These are phyloP conservation scores for Salicornia ramosissima DNA, from an alignment of 148 eudicot species.

Conservation along the genomic window DNA sequence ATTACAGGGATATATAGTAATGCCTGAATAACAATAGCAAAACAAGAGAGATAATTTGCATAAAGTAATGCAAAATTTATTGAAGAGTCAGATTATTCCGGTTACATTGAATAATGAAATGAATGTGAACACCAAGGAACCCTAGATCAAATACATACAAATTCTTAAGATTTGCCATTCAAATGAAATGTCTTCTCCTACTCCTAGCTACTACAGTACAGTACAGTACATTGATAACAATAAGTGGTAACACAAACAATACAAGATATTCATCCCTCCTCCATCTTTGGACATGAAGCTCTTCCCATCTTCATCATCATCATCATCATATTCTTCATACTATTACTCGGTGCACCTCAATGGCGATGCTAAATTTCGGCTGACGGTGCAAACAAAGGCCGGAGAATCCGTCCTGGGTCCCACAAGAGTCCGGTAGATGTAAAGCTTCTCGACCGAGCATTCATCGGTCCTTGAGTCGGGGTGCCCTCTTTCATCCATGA, in stretches of 20 bases:
- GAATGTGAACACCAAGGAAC: conserved; percentile 18
- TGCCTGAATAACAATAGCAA: background rate
- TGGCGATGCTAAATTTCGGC: conserved; percentile 9
- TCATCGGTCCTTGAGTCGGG: conserved; percentile 45
- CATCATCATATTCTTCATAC: too few species aligned
- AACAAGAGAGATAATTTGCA: background rate
- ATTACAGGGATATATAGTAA: too few species aligned
- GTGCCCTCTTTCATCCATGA: conserved; percentile 67
- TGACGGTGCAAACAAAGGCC: conserved; percentile 52
- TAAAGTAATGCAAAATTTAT: background rate
- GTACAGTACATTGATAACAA: too few species aligned
- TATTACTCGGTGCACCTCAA: background rate
- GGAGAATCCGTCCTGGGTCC: conserved; percentile 79
- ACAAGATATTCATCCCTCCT: too few species aligned
- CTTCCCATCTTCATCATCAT: too few species aligned
- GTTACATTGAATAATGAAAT: conserved; percentile 30
- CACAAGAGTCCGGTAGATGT: conserved; percentile 66
- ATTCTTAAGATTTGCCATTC: background rate
- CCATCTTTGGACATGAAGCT: too few species aligned
- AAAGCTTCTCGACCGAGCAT: conserved; percentile 63
- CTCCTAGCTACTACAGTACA: conserved; percentile 7
- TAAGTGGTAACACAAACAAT: too few species aligned
- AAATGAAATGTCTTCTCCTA: conserved; percentile 11
- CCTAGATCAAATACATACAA: conserved; percentile 25
- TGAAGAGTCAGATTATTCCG: conserved; percentile 1